phyloP scores from a whole-genome alignment of 2,329 filamentous ascomycete species.

The Paecilomyces variotii region DNA sequence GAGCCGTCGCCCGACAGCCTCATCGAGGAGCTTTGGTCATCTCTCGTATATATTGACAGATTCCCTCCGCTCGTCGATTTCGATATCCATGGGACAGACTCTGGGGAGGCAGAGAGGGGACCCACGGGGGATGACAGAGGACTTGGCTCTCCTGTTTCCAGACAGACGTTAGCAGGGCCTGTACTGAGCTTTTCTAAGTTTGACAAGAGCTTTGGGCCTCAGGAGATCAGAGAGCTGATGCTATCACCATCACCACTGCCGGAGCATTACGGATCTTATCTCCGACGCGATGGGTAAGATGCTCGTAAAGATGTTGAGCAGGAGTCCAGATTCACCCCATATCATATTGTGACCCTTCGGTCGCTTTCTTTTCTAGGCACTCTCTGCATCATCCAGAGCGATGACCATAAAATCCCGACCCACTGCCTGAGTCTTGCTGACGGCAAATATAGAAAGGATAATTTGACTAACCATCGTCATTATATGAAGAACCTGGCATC shows the following conservation, averaged over 20 bases:
- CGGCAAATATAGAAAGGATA: slow-evolving; percentile 1
- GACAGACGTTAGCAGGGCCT: slow-evolving; percentile 1
- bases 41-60: slow-evolving; percentile 39
- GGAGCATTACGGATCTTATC: background rate
- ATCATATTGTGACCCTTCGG: background rate
- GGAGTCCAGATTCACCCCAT: background rate
- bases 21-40: slow-evolving; percentile 52
- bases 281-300: background rate
- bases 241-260: background rate
- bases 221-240: background rate
- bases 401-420: background rate
- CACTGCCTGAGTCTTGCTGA: background rate
- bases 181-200: background rate
- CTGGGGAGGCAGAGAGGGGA: slow-evolving; percentile 27
- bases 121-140: slow-evolving; percentile 31
- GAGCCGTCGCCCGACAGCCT: slow-evolving; percentile 72
- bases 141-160: slow-evolving; percentile 28
- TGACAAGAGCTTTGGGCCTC: background rate
- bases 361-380: background rate
- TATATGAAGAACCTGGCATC: slow-evolving; percentile 27
- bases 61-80: slow-evolving; percentile 45
- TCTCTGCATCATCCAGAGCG: background rate
- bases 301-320: background rate
- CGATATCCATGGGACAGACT: slow-evolving; percentile 28
- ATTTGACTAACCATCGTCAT: slow-evolving; percentile 31